Base-by-base conservation (phyloP, 1,284 basidiomycete species). In the Fistulina hepatica region DNA sequence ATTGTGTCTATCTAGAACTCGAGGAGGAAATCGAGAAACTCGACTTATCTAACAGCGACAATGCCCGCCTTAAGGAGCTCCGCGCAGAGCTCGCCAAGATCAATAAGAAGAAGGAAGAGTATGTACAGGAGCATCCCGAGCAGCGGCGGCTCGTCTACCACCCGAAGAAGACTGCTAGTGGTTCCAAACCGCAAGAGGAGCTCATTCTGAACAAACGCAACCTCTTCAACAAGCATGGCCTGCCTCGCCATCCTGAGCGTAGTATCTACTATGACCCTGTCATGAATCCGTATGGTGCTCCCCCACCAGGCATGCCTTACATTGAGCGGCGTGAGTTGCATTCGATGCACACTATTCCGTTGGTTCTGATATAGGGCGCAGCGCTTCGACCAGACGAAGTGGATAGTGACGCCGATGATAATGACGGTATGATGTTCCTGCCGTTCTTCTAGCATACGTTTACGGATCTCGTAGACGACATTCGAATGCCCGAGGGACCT, bases 231-330 rank as follows among this genome's bases (percentile, higher is more conserved):
- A 81, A 83, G 54, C 74, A 81, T 53, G 86, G 88, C 12, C 69
- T 86, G 34, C 80, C 88, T 45, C 67, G 80, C 40, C 84, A 89
- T 59, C 89, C 89, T 10, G 88, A 88, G 52, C 69, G 88, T 48
- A 93, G 88, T 58, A 68, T 92, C 28, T 97, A 97, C 58, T 97
- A 91, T 58, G 88, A 97, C 50, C 73, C 85, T 23, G 72, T 90
- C 36, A 82, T 94, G 73, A 97, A 97, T 55, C 90, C 91, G 6
- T 93, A 73, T 54, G 93, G 93, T 19, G 88, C 91, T n/a, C 79
- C 93, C 15, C 93, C 93, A 15, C 93, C 93, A 7, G 93, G 93
- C 6, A 89, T 95, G 91, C 90, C 88, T 7, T 97, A 97, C 57
- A 62, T 75, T 34, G 90, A 97, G 54, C 68, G 81, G 61, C 70